These are phyloP conservation scores for Amyloporia xantha DNA, from an alignment of 768 basidiomycete species.

Conservation along the genomic window DNA sequence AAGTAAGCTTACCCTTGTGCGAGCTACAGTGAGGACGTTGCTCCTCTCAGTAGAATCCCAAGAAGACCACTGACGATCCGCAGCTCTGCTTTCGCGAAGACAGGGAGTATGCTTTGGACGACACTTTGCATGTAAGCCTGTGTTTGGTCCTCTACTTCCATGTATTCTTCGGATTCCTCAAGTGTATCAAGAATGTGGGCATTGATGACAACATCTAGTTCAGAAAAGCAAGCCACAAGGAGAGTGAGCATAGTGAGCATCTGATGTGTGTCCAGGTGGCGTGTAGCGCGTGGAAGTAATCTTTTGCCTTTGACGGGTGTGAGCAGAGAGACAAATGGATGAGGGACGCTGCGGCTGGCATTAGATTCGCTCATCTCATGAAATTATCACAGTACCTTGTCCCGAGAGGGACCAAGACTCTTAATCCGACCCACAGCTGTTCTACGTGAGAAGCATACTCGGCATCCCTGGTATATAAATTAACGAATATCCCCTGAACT, in stretches of 20 bases:
- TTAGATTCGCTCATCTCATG: too few species aligned
- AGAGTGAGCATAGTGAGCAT: slow-evolving; percentile 87
- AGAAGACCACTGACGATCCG: slow-evolving; percentile 83
- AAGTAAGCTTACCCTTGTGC: slow-evolving; percentile 72
- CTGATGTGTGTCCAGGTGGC: slow-evolving; percentile 71
- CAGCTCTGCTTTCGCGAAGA: slow-evolving; percentile 73
- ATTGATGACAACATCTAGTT: slow-evolving; percentile 84
- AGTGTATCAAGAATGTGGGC: slow-evolving; percentile 65
- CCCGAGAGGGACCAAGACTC: slow-evolving; percentile 88
- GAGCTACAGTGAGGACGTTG: slow-evolving; percentile 63
- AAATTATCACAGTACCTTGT: slow-evolving; percentile 54
- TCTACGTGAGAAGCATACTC: slow-evolving; percentile 56
- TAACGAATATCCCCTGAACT: background rate
- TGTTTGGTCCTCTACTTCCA: slow-evolving; percentile 81
- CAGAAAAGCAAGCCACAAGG: slow-evolving; percentile 88
- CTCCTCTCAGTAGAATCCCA: slow-evolving; percentile 77
- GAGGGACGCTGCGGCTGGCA: slow-evolving; percentile 84
- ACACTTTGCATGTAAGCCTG: slow-evolving; percentile 84
- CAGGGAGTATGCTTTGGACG: slow-evolving; percentile 78
- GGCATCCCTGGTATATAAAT: slow-evolving; percentile 39
- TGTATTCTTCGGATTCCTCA: slow-evolving; percentile 53
- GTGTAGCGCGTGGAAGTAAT: slow-evolving; percentile 80
- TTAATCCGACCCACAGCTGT: slow-evolving; percentile 71
- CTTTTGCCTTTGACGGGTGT: slow-evolving; percentile 88
- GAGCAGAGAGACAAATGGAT: slow-evolving; percentile 93